Evolutionary conservation across 176 grass and related monocot species (phyloP).

Genomic region (Eremochloa ophiuroides): DNA sequence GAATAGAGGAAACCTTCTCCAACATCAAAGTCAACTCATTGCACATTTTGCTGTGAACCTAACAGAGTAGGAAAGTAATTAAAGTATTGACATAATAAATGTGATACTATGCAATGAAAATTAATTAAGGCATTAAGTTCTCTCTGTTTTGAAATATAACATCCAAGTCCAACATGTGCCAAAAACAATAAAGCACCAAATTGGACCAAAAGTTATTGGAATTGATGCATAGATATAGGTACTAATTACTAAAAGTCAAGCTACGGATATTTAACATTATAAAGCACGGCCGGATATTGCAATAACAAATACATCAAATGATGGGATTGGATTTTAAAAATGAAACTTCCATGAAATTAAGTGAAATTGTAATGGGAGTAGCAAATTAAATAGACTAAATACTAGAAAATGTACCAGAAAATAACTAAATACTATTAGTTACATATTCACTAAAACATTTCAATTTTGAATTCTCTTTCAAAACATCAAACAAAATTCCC

Average conservation of each 20-base stretch:
- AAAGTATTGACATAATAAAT: not conserved
- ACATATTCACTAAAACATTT: not conserved
- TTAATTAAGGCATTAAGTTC: not conserved
- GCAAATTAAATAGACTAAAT: no score
- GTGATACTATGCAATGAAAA: not conserved
- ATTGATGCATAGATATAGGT: not conserved
- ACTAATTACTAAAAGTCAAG: not conserved
- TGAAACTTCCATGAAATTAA: not conserved
- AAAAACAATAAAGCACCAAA: not conserved
- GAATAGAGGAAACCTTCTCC: constrained; percentile 61
- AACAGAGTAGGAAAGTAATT: constrained; percentile 9
- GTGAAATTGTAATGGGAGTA: not conserved
- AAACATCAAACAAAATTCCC: not conserved
- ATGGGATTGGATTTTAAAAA: not conserved
- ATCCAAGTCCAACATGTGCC: not conserved
- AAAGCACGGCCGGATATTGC: not conserved
- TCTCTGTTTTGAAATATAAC: not conserved
- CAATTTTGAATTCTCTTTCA: not conserved
- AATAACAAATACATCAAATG: not conserved
- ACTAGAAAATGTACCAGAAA: not conserved
- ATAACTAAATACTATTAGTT: not conserved
- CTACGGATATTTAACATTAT: not conserved
- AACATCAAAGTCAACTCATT: constrained; percentile 63
- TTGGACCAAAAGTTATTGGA: not conserved
- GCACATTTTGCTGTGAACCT: constrained; percentile 73